Evolutionary conservation across 345 rosid genomes (phyloP).

Genomic region (Gossypium arboreum): DNA sequence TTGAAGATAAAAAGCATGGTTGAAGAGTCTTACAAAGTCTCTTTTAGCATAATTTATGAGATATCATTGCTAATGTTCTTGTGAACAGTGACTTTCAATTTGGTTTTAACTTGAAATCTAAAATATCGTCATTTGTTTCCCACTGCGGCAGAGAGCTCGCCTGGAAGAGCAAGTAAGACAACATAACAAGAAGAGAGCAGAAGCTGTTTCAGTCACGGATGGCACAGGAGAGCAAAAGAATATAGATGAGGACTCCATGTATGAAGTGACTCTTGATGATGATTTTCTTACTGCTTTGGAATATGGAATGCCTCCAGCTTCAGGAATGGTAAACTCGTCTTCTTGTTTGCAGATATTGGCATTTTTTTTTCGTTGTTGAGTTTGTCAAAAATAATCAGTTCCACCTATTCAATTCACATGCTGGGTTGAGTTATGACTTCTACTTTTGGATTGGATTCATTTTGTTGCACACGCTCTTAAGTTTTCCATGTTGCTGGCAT

Average conservation of each 20-base stretch:
- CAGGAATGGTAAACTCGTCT: conserved; percentile 73
- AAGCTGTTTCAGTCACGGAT: conserved; percentile 29
- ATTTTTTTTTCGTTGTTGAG: neutral
- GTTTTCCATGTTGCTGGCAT: neutral
- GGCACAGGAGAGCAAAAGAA: conserved; percentile 27
- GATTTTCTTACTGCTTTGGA: conserved; percentile 93
- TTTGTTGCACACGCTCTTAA: neutral
- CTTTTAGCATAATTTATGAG: neutral
- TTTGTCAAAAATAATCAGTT: neutral
- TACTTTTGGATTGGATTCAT: neutral
- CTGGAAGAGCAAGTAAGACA: conserved; percentile 94
- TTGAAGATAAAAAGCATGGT: neutral
- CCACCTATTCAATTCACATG: neutral
- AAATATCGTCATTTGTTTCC: conserved; percentile 7
- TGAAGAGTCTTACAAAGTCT: neutral
- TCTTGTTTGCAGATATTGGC: neutral
- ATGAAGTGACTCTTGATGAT: conserved; percentile 89
- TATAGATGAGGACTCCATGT: conserved; percentile 59
- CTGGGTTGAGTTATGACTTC: neutral
- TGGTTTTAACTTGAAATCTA: conserved; percentile 8
- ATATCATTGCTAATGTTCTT: neutral
- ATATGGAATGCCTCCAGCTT: conserved; percentile 98
- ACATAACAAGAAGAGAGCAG: conserved; percentile 74
- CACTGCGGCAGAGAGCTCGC: conserved; percentile 57
- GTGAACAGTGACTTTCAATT: neutral